Percentiles rank a stretch among this genome's conserved stretches.
phyloP scores from a whole-genome alignment of 306 rosid genomes.

The Vigna nakashimae region DNA sequence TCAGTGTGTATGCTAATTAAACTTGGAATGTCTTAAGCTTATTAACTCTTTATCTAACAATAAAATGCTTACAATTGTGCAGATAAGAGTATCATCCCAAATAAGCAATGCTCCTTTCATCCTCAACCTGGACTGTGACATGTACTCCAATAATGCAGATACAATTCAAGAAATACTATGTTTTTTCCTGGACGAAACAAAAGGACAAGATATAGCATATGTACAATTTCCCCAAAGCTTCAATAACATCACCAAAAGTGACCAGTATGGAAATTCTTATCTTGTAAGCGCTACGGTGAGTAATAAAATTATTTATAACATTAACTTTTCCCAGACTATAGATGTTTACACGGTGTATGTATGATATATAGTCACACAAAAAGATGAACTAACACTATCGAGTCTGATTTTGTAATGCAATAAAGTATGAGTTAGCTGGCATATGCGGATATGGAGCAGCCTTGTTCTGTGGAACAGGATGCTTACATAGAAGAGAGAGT shows the following conservation, averaged over 20 bases:
- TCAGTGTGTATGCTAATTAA: too few species aligned
- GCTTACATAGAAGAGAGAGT: constrained; percentile 74
- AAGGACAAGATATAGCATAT: constrained; percentile 61
- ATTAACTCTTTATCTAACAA: too few species aligned
- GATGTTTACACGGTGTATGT: neutral
- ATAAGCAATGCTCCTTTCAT: constrained; percentile 74
- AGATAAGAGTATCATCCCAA: constrained; percentile 75
- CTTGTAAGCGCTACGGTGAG: constrained; percentile 35
- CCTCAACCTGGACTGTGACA: constrained; percentile 77
- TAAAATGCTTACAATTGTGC: neutral
- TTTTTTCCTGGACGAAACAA: constrained; percentile 68
- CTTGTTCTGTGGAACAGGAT: constrained; percentile 75
- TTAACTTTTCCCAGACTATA: neutral
- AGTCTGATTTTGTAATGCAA: neutral
- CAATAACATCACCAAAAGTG: constrained; percentile 57
- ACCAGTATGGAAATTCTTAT: constrained; percentile 46
- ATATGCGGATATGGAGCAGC: constrained; percentile 60
- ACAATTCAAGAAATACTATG: constrained; percentile 56
- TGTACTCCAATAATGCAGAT: constrained; percentile 64
- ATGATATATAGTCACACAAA: neutral
- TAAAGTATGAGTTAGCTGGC: constrained; percentile 64
- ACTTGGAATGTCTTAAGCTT: too few species aligned
- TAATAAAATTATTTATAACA: neutral
- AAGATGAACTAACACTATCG: constrained; percentile 6
- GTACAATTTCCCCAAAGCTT: constrained; percentile 67